Evolutionary conservation across 1,284 basidiomycete species (phyloP).

Genomic region (Pseudozyma pruni): DNA sequence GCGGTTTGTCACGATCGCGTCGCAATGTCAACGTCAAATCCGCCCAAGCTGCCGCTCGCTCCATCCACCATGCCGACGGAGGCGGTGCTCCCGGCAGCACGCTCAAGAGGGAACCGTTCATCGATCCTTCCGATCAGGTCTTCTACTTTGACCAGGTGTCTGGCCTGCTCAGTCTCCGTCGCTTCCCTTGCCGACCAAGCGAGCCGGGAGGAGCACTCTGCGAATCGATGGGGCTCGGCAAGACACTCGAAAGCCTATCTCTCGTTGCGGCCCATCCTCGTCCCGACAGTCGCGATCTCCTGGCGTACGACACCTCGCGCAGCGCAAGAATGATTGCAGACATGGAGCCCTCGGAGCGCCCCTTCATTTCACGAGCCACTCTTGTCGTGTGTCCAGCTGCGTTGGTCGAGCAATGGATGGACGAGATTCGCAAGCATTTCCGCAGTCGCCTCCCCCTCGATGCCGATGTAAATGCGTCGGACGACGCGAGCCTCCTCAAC

Average conservation of each 20-base stretch:
- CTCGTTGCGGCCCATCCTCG: conserved; percentile 47
- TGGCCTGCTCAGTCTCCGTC: conserved; percentile 37
- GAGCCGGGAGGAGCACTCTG: conserved; percentile 56
- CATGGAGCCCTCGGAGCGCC: conserved; percentile 19
- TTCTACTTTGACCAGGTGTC: conserved; percentile 52
- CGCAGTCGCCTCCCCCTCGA: conserved; percentile 23
- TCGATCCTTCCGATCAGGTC: conserved; percentile 22
- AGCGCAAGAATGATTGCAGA: conserved; percentile 40
- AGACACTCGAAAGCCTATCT: conserved; percentile 47
- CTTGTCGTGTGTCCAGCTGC: conserved; percentile 51
- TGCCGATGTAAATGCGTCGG: background rate
- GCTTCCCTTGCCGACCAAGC: conserved; percentile 32
- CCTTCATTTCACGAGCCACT: conserved; percentile 44
- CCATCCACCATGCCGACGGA: background rate
- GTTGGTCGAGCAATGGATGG: conserved; percentile 53
- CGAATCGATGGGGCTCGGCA: conserved; percentile 56
- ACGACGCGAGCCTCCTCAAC: background rate
- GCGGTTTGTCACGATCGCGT: conserved; percentile 19
- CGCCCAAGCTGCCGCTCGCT: background rate
- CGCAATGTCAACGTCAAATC: conserved; percentile 31
- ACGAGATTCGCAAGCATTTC: conserved; percentile 51
- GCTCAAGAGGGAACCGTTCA: conserved; percentile 38
- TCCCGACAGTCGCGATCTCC: conserved; percentile 20
- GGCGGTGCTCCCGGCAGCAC: background rate
- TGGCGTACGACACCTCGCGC: conserved; percentile 39